Evolutionary conservation across 179 eudicot genomes (phyloP).

Genomic region (Beta lomatogona): DNA sequence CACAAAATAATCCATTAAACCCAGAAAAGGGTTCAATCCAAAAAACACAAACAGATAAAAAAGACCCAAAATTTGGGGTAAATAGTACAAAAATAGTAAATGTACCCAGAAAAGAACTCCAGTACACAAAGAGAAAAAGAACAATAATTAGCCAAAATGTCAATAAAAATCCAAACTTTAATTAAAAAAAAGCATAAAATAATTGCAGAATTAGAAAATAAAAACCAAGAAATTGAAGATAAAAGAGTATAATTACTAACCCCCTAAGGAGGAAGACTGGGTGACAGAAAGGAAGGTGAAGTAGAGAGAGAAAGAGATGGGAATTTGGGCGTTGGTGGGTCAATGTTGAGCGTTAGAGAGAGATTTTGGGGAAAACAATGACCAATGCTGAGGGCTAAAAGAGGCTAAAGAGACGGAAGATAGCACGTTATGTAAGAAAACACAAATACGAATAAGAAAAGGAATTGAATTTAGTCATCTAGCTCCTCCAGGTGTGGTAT

Average conservation of each 20-base stretch:
- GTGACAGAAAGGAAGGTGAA: slow-evolving; percentile 6
- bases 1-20: slow-evolving; percentile 17
- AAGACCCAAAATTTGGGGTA: not conserved
- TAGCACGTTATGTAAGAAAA: not conserved
- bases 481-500: no score
- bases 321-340: slow-evolving; percentile 29
- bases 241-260: slow-evolving; percentile 28
- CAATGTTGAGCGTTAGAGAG: not conserved
- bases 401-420: slow-evolving; percentile 13
- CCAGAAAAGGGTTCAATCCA: slow-evolving; percentile 21
- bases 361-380: slow-evolving; percentile 24
- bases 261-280: slow-evolving; percentile 23
- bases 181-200: not conserved
- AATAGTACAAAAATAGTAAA: slow-evolving; percentile 3
- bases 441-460: no score
- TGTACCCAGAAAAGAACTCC: slow-evolving; percentile 1
- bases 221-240: not conserved
- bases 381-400: not conserved
- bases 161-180: slow-evolving; percentile 14
- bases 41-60: not conserved
- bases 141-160: not conserved
- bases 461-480: no score
- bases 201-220: not conserved
- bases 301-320: slow-evolving; percentile 16
- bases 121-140: not conserved